Evolutionary conservation across 2,329 filamentous ascomycete species (phyloP).

Genomic region (Ophiocordyceps camponoti-saundersi): DNA sequence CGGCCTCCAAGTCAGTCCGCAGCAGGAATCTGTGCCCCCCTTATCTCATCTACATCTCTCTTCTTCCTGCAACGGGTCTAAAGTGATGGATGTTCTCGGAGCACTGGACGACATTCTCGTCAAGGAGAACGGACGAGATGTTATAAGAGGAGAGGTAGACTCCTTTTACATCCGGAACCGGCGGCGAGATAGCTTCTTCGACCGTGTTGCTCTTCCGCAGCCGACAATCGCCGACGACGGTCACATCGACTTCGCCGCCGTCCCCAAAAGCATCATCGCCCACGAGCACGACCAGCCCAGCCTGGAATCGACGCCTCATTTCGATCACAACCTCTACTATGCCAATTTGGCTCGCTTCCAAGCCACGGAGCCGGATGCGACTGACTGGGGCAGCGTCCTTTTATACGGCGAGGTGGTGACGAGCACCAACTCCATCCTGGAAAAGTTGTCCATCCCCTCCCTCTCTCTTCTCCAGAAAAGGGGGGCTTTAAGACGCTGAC

Average conservation of each 20-base stretch:
- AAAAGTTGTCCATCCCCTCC: constrained; percentile 41
- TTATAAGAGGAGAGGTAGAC: constrained; percentile 68
- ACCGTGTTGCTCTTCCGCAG: constrained; percentile 3
- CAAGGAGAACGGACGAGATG: constrained; percentile 47
- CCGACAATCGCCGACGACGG: constrained; percentile 25
- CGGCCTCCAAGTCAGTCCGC: constrained; percentile 59
- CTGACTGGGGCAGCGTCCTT: constrained; percentile 58
- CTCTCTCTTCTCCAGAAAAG: not conserved
- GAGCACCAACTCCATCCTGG: constrained; percentile 82
- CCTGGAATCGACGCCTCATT: constrained; percentile 61
- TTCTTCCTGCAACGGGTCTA: constrained; percentile 47
- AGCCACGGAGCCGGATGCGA: constrained; percentile 31
- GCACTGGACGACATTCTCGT: constrained; percentile 52
- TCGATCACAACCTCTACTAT: constrained; percentile 71
- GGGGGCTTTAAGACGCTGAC: too few relatives aligned
- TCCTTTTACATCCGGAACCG: constrained; percentile 62
- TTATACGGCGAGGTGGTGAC: constrained; percentile 87
- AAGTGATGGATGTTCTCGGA: constrained; percentile 50
- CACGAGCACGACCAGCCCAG: constrained; percentile 54
- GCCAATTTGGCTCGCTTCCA: constrained; percentile 53
- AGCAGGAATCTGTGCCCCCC: constrained; percentile 53
- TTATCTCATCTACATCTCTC: constrained; percentile 75
- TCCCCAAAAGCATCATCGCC: constrained; percentile 57
- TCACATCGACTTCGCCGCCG: constrained; percentile 56
- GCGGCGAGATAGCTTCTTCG: constrained; percentile 35